These are phyloP conservation scores for Scheffersomyces stipitis DNA, from an alignment of 805 yeast genomes.

Conservation along the genomic window DNA sequence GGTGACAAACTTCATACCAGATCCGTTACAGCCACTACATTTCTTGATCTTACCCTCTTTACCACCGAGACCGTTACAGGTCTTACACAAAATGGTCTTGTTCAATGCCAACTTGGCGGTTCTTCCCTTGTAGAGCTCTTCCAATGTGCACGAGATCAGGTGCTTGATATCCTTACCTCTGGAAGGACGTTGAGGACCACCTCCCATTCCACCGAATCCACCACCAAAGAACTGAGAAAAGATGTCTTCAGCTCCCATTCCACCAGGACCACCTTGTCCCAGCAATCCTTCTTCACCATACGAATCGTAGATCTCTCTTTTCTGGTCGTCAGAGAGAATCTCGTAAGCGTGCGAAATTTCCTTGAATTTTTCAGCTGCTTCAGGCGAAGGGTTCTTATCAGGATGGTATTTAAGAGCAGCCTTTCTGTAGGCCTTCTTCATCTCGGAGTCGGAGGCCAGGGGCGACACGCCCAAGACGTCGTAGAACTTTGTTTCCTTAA, in stretches of 20 bases:
- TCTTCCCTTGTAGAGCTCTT: slow-evolving; percentile 92
- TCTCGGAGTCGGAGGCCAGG: slow-evolving; percentile 65
- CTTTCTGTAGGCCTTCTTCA: slow-evolving; percentile 80
- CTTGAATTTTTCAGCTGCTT: slow-evolving; percentile 94
- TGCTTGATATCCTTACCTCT: slow-evolving; percentile 92
- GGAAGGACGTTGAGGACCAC: slow-evolving; percentile 71
- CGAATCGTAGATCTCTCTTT: slow-evolving; percentile 84
- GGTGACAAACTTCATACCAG: slow-evolving; percentile 86
- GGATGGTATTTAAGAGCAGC: slow-evolving; percentile 82
- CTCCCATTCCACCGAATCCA: slow-evolving; percentile 56
- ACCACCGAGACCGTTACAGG: slow-evolving; percentile 96
- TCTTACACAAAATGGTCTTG: slow-evolving; percentile 83
- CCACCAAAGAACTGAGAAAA: slow-evolving; percentile 81
- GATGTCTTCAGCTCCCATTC: slow-evolving; percentile 67
- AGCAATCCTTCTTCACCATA: slow-evolving; percentile 91
- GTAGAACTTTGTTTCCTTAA: slow-evolving; percentile 75
- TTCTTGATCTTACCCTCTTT: slow-evolving; percentile 84
- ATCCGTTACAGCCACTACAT: slow-evolving; percentile 87
- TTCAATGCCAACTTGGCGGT: slow-evolving; percentile 90
- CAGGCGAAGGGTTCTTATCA: slow-evolving; percentile 79
- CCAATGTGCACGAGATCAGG: slow-evolving; percentile 78
- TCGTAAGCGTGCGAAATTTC: slow-evolving; percentile 88
- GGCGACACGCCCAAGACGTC: slow-evolving; percentile 72
- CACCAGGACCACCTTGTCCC: slow-evolving; percentile 68
- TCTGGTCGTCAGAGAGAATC: slow-evolving; percentile 80